These are phyloP conservation scores for Scheffersomyces illinoinensis DNA, from an alignment of 1,139 yeast species.

Conservation along the genomic window DNA sequence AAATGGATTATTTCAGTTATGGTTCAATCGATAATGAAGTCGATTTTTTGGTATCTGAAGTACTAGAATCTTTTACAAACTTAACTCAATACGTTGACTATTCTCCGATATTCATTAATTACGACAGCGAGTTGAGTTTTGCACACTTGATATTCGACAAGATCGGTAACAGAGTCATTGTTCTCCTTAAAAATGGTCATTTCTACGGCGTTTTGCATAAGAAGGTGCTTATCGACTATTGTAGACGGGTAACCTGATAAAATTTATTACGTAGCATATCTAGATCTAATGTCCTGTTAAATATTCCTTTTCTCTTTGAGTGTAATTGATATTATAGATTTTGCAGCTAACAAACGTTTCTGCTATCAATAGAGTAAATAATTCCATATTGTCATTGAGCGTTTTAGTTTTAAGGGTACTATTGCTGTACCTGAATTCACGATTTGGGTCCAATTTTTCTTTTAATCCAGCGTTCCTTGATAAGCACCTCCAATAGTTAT, in stretches of 20 bases:
- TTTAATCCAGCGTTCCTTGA: background rate
- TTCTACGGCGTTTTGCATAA: conserved; percentile 58
- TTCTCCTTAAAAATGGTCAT: conserved; percentile 49
- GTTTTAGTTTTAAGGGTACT: background rate
- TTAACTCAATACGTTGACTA: conserved; percentile 46
- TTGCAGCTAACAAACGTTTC: background rate
- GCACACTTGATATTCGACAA: conserved; percentile 57
- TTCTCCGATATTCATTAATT: conserved; percentile 52
- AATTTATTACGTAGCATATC: background rate
- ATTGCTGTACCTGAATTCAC: background rate
- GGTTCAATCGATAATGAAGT: conserved; percentile 14
- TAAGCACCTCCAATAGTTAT: background rate
- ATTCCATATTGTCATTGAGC: background rate
- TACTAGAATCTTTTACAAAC: conserved; percentile 35
- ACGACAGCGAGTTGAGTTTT: conserved; percentile 51
- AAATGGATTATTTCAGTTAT: conserved; percentile 31
- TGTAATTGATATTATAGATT: background rate
- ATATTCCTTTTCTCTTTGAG: background rate
- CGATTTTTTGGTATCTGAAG: conserved; percentile 11
- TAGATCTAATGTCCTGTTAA: background rate
- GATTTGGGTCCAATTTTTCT: background rate
- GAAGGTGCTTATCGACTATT: conserved; percentile 53
- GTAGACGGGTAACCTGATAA: conserved; percentile 19
- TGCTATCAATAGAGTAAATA: background rate
- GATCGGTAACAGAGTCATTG: conserved; percentile 55